phyloP scores from a whole-genome alignment of 257 asterid genomes.

The Primulina huaijiensis region DNA sequence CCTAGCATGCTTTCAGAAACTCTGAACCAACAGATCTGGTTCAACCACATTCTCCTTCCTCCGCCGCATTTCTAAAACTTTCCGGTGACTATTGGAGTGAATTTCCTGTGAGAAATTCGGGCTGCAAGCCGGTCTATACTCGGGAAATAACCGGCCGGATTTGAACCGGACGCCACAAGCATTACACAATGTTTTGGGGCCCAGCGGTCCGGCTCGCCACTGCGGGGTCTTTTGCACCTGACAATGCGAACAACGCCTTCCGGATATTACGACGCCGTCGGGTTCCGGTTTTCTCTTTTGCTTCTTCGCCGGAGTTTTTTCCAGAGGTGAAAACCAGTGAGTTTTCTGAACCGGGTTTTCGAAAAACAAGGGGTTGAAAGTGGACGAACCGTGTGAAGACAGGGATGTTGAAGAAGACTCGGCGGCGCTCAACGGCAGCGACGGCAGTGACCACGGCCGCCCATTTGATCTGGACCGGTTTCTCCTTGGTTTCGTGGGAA shows the following conservation, averaged over 20 bases:
- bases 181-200: conserved; percentile 74
- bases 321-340: conserved; percentile 37
- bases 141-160: conserved; percentile 77
- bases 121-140: conserved; percentile 83
- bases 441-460: conserved; percentile 39
- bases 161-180: conserved; percentile 90
- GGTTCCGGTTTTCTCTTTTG: conserved; percentile 39
- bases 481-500: conserved; percentile 47
- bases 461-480: conserved; percentile 46
- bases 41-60: conserved; percentile 50
- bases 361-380: conserved; percentile 28
- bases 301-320: conserved; percentile 52
- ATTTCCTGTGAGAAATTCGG: conserved; percentile 59
- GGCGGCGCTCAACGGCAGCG: conserved; percentile 38
- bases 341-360: conserved; percentile 31
- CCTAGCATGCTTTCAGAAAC: conserved; percentile 29
- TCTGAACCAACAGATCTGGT: conserved; percentile 28
- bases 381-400: conserved; percentile 44
- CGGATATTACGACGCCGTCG: conserved; percentile 42
- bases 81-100: conserved; percentile 81
- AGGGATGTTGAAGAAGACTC: conserved; percentile 48
- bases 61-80: conserved; percentile 77
- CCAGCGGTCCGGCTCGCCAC: conserved; percentile 84
- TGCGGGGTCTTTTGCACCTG: conserved; percentile 79
- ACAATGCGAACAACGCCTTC: conserved; percentile 69